Evolutionary conservation across 139 green algal species (phyloP).

Genomic region (Chlorella sp.): DNA sequence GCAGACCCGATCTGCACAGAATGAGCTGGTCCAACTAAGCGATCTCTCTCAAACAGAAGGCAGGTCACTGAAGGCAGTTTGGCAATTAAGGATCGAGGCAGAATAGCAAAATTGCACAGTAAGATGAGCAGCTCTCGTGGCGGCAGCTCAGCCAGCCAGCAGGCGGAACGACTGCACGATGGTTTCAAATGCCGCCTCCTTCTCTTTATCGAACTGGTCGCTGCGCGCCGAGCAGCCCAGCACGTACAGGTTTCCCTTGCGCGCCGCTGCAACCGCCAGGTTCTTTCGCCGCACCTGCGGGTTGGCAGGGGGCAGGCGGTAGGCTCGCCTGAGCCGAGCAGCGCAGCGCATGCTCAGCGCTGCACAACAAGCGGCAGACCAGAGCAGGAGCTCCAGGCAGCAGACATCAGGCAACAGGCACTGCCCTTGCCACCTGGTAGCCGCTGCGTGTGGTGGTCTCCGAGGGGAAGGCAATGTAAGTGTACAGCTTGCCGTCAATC

Average conservation of each 20-base stretch:
- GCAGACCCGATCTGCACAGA: no score
- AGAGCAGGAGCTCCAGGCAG: no score
- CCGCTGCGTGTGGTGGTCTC: constrained; percentile 73
- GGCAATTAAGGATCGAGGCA: no score
- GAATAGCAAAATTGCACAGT: no score
- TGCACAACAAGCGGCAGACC: no score
- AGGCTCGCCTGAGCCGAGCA: no score
- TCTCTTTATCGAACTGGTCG: constrained; percentile 72
- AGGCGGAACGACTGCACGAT: constrained; percentile 69
- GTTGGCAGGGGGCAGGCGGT: not conserved
- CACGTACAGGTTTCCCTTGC: constrained; percentile 26
- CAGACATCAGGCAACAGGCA: no score
- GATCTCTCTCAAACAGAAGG: no score
- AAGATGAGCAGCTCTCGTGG: no score
- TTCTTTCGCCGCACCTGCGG: constrained; percentile 63
- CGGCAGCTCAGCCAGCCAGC: constrained; percentile 8
- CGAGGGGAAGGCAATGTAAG: constrained; percentile 72
- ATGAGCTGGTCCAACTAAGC: no score
- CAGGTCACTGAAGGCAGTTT: no score
- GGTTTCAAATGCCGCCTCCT: constrained; percentile 58
- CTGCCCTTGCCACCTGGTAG: constrained; percentile 72
- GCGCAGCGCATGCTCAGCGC: no score
- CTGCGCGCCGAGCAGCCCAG: constrained; percentile 54
- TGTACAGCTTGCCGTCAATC: constrained; percentile 60
- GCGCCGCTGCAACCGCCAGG: constrained; percentile 60